These are phyloP conservation scores for Takakia lepidozioides DNA, from an alignment of 225 moss, liverwort and hornwort genomes.

Conservation along the genomic window DNA sequence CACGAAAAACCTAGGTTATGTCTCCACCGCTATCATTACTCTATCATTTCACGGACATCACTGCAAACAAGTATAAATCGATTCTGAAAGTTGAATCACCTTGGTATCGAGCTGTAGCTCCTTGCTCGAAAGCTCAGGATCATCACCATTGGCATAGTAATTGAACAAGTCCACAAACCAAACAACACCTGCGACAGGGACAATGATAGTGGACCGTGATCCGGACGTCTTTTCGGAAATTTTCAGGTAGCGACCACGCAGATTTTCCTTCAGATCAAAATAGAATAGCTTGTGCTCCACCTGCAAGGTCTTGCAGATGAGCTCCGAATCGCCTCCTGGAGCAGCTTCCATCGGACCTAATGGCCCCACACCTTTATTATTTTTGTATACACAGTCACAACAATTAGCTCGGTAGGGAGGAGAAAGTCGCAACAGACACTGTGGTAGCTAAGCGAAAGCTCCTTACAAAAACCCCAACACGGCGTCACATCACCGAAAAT, in stretches of 20 bases:
- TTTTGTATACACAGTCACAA: too few species aligned
- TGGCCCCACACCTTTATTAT: too few species aligned
- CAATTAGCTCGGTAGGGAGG: too few species aligned
- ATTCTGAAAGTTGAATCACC: too few species aligned
- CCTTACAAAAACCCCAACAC: too few species aligned
- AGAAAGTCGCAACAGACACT: too few species aligned
- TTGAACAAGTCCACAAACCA: slow-evolving; percentile 68
- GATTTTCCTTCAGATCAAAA: slow-evolving; percentile 69
- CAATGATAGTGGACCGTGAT: slow-evolving; percentile 62
- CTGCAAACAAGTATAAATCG: too few species aligned
- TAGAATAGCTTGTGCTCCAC: slow-evolving; percentile 72
- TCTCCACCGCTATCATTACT: too few species aligned
- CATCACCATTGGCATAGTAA: slow-evolving; percentile 59
- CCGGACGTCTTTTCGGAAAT: slow-evolving; percentile 65
- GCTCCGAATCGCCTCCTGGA: slow-evolving; percentile 57
- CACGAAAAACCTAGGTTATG: too few species aligned
- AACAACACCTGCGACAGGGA: slow-evolving; percentile 58
- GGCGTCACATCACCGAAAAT: too few species aligned
- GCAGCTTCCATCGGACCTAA: slow-evolving; percentile 52
- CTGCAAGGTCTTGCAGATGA: slow-evolving; percentile 64
- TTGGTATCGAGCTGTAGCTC: slow-evolving; percentile 65
- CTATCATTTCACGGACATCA: too few species aligned
- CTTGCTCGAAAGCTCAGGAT: slow-evolving; percentile 58
- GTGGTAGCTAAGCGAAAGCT: too few species aligned
- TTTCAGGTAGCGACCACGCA: slow-evolving; percentile 54